phyloP scores from a whole-genome alignment of 106 monocot genomes.

The Xerophyta viscosa region DNA sequence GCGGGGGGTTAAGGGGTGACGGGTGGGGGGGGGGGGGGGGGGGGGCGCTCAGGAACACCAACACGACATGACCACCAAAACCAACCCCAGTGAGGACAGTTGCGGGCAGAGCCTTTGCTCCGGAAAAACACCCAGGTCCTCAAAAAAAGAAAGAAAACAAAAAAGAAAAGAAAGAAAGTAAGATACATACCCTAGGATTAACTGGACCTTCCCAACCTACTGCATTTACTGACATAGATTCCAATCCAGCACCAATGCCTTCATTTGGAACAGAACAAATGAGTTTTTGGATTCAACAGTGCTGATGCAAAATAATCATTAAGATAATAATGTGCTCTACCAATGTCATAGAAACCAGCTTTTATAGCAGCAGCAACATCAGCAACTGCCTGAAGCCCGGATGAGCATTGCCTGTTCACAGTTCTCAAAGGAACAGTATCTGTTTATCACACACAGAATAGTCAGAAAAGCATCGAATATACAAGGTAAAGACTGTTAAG shows the following conservation, averaged over 20 bases:
- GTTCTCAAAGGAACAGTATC: conserved; percentile 68
- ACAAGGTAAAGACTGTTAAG: neutral
- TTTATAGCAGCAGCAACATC: conserved; percentile 71
- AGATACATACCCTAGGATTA: conserved; percentile 55
- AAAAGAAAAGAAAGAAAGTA: neutral
- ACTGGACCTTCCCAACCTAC: conserved; percentile 17
- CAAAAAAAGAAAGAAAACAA: no score
- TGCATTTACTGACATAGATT: conserved; percentile 51
- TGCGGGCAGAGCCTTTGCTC: no score
- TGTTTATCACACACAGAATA: conserved; percentile 12
- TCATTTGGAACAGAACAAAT: conserved; percentile 4
- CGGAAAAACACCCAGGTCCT: no score
- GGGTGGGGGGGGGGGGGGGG: no score
- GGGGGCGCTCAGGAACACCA: no score
- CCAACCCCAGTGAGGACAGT: no score
- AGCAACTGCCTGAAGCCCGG: conserved; percentile 83
- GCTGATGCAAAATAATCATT: no score
- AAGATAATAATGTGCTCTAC: conserved; percentile 8
- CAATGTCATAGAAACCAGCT: conserved; percentile 60
- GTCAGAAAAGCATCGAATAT: neutral
- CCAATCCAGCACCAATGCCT: conserved; percentile 73
- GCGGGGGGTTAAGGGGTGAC: no score
- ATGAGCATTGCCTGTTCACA: conserved; percentile 77
- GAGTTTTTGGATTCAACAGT: neutral
- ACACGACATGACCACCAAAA: no score